Conservation (phyloP, 2,329 filamentous ascomycete genomes). For the Epichloe festucae region DNA sequence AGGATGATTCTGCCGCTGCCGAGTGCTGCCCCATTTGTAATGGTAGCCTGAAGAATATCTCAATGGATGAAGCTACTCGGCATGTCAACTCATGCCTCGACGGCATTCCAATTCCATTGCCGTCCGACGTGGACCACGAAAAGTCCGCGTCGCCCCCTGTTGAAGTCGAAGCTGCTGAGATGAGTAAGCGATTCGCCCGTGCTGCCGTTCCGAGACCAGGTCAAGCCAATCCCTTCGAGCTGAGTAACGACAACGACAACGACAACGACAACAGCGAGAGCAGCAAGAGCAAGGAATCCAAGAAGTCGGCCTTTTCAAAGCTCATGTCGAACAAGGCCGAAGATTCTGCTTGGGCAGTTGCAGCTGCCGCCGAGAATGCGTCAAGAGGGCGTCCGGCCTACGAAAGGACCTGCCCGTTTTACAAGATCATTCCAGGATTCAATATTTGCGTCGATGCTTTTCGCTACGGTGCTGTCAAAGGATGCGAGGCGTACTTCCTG, state of each 20-base stretch:
- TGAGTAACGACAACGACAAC: constrained; percentile 22
- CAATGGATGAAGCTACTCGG: constrained; percentile 53
- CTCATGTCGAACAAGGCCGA: constrained; percentile 90
- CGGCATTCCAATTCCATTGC: constrained; percentile 54
- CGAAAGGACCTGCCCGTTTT: constrained; percentile 88
- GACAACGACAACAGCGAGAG: constrained; percentile 17
- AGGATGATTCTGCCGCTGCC: constrained; percentile 17
- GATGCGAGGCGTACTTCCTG: constrained; percentile 88
- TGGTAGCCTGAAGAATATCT: constrained; percentile 45
- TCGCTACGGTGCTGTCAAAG: constrained; percentile 83
- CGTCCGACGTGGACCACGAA: constrained; percentile 18
- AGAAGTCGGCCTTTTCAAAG: constrained; percentile 70
- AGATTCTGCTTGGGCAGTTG: constrained; percentile 77
- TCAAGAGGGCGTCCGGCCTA: constrained; percentile 78
- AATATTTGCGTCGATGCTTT: constrained; percentile 93
- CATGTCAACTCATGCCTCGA: constrained; percentile 94
- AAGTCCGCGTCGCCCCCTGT: constrained; percentile 5
- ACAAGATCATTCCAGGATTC: constrained; percentile 92
- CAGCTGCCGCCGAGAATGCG: constrained; percentile 65
- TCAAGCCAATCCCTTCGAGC: constrained; percentile 64
- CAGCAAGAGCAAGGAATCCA: constrained; percentile 18
- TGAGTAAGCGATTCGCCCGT: constrained; percentile 49
- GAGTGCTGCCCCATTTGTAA: constrained; percentile 67
- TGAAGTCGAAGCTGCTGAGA: constrained; percentile 24
- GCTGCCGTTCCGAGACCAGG: constrained; percentile 63